Base-by-base conservation (phyloP, 2,329 filamentous ascomycete species). In the Fusarium nelsonii region DNA sequence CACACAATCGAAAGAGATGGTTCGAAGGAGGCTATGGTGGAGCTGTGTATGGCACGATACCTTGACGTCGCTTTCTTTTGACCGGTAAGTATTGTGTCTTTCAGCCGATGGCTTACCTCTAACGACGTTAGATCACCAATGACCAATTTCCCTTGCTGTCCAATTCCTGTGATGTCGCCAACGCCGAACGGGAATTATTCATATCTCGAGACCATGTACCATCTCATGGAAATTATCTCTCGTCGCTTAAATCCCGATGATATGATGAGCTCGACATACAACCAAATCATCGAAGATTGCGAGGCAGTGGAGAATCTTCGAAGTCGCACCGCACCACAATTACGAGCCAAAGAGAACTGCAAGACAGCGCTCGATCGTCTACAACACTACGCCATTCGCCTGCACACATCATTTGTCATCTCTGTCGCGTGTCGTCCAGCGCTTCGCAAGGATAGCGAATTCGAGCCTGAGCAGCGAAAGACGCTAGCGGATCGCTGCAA, bases 31-130 rank as follows among this genome's bases (percentile, higher is more conserved):
- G 52, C 76, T 89, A 43, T 88, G 88, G 88, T 87, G 88, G 88
- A 89, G 87, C 6, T 88, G 87, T 69, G 83, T 89, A 11, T 91
- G 88, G 88, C 88, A 91, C 68, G 88, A 91, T 58, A 90, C 87
- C 8, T 78, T 91, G 20, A 89, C 88, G 0, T 91, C 88, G 1
- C 77, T 91, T 3, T 90, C 88, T 0, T 91, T 91, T 74, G 88
- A 91, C 70, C 82, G 88, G 84, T 87, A 78, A 70, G 78, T 58
- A 11, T 14, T 36, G 11, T 1, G 11, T 26, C 6, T 5, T 8
- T 4, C 1, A 6, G 5, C 11, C 30, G 44, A 23, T 12, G 26
- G 49, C 36, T 52, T 50, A 36, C 11, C 30, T 45, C 72, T 46
- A 70, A 67, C 46, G 14, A 51, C 37, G 23, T 15, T 18, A 87